A percentile compares a stretch with the other conserved stretches of the same genome.
phyloP scores from a whole-genome alignment of 805 yeast species.

The Vanderwaltozyma polyspora region DNA sequence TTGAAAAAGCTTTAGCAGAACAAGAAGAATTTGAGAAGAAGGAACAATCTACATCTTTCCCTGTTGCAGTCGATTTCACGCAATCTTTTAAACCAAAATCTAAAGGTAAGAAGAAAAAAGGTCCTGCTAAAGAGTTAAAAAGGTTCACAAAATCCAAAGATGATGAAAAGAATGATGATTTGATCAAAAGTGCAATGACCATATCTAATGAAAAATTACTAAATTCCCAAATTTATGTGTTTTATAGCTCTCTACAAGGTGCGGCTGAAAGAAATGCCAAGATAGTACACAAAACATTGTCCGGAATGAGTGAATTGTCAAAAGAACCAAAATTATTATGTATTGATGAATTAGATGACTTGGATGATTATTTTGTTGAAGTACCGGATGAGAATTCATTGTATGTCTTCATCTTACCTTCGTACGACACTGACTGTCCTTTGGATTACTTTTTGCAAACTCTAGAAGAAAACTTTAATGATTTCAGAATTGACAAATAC shows the following conservation, averaged over 20 bases:
- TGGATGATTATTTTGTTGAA: slow-evolving; percentile 69
- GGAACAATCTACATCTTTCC: neutral
- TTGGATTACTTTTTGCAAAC: slow-evolving; percentile 78
- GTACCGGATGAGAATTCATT: slow-evolving; percentile 46
- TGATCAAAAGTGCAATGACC: slow-evolving; percentile 26
- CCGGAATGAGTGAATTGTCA: slow-evolving; percentile 17
- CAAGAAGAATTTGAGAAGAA: slow-evolving; percentile 1
- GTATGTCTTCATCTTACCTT: slow-evolving; percentile 70
- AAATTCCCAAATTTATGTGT: slow-evolving; percentile 51
- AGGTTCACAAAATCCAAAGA: neutral
- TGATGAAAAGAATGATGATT: slow-evolving; percentile 16
- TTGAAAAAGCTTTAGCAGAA: slow-evolving; percentile 11
- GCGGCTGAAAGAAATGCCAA: slow-evolving; percentile 63
- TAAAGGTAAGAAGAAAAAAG: slow-evolving; percentile 10
- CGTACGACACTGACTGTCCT: slow-evolving; percentile 89
- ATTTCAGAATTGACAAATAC: slow-evolving; percentile 74
- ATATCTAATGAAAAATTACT: slow-evolving; percentile 33
- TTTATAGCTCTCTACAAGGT: slow-evolving; percentile 82
- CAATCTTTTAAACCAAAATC: slow-evolving; percentile 21
- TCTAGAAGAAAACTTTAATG: slow-evolving; percentile 68
- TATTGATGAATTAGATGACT: slow-evolving; percentile 72
- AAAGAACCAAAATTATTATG: slow-evolving; percentile 46
- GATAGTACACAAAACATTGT: slow-evolving; percentile 32
- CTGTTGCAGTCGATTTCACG: slow-evolving; percentile 32
- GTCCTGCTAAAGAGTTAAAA: neutral